Conservation (phyloP, 768 basidiomycete species). For the Naganishia vishniacii region DNA sequence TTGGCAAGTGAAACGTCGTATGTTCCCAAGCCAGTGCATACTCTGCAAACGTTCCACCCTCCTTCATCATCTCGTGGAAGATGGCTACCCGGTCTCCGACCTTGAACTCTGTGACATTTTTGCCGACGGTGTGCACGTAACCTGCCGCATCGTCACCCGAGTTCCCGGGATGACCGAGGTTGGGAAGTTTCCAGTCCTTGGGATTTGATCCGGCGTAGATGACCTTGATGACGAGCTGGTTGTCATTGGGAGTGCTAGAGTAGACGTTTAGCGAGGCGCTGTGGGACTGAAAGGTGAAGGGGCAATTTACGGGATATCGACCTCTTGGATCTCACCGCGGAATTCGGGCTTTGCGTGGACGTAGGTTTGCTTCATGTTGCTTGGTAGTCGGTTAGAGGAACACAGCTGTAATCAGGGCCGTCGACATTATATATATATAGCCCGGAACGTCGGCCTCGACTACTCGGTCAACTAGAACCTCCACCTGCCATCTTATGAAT, state of each 20-base stretch:
- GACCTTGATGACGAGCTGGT: conserved; percentile 28
- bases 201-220: conserved; percentile 26
- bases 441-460: too few species aligned
- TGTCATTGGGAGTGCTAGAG: conserved; percentile 9
- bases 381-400: too few species aligned
- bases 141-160: conserved; percentile 28
- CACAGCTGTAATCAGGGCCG: too few species aligned
- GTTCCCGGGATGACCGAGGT: conserved; percentile 15
- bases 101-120: conserved; percentile 27
- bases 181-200: conserved; percentile 26
- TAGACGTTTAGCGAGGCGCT: not conserved
- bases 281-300: not conserved
- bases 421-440: too few species aligned
- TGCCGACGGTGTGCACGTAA: conserved; percentile 18
- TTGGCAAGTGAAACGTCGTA: conserved; percentile 23
- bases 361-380: conserved; percentile 15
- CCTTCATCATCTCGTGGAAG: conserved; percentile 26
- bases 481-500: not conserved
- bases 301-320: conserved; percentile 9
- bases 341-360: conserved; percentile 4
- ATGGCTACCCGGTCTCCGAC: conserved; percentile 27
- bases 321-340: conserved; percentile 8
- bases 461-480: too few species aligned
- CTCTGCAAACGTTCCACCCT: conserved; percentile 24
- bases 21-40: conserved; percentile 20